Conservation (phyloP, 2,329 filamentous ascomycete genomes). For the Ophiostoma sp. region DNA sequence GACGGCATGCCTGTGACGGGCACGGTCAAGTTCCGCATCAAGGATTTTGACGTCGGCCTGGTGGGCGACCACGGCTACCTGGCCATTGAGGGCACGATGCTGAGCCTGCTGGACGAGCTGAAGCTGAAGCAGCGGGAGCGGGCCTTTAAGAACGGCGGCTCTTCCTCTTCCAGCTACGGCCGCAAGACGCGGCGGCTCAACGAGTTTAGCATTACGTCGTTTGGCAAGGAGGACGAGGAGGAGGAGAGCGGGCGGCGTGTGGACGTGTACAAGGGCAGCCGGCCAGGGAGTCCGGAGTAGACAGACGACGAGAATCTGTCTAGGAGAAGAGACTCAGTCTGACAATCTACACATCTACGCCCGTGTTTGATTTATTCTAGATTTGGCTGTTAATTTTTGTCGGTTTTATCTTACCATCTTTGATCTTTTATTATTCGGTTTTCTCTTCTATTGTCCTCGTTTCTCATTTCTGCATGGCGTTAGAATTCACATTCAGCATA, state of each 20-base stretch:
- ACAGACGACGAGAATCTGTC: no score
- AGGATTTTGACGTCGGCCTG: slow-evolving; percentile 75
- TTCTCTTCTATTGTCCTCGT: neutral
- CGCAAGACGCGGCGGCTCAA: slow-evolving; percentile 37
- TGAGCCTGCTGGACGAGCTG: slow-evolving; percentile 62
- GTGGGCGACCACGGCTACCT: slow-evolving; percentile 73
- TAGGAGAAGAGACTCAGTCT: no score
- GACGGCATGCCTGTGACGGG: slow-evolving; percentile 65
- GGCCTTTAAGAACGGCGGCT: slow-evolving; percentile 27
- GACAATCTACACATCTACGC: no score
- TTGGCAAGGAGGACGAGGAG: slow-evolving; percentile 44
- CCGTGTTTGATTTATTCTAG: neutral
- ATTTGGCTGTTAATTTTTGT: neutral
- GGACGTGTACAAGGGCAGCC: slow-evolving; percentile 35
- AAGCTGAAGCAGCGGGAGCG: slow-evolving; percentile 52
- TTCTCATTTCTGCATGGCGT: slow-evolving; percentile 1
- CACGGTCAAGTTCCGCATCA: slow-evolving; percentile 69
- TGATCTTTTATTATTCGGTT: no score
- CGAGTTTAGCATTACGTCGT: slow-evolving; percentile 55
- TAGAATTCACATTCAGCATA: neutral
- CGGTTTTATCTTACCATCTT: no score
- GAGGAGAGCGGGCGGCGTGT: slow-evolving; percentile 37
- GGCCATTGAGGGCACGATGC: slow-evolving; percentile 82
- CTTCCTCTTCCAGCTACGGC: slow-evolving; percentile 18
- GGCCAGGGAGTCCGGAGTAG: slow-evolving; percentile 31